These are phyloP conservation scores for Paramecium tetraurelia DNA, from an alignment of 73 alveolate genomes.

Conservation along the genomic window DNA sequence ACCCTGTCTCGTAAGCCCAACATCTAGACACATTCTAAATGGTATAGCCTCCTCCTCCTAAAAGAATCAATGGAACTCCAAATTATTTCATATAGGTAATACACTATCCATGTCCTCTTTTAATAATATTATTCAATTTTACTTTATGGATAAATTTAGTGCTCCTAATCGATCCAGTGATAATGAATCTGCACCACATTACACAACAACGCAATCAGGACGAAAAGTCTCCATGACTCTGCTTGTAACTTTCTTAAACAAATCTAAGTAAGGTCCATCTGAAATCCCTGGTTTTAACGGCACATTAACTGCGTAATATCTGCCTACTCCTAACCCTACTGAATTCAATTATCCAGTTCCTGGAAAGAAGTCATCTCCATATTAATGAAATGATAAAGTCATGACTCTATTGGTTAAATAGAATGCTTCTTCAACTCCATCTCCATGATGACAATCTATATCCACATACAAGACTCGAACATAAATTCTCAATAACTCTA, in stretches of 20 bases:
- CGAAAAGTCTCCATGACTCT: constrained; percentile 88
- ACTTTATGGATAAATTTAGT: constrained; percentile 83
- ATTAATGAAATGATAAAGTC: constrained; percentile 95
- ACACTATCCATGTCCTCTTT: constrained; percentile 96
- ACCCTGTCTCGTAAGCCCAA: constrained; percentile 98
- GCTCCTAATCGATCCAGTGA: constrained; percentile 95
- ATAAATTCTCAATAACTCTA: constrained; percentile 90
- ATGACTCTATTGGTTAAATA: constrained; percentile 91
- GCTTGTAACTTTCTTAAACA: constrained; percentile 84
- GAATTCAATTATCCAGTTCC: constrained; percentile 94
- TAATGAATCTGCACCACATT: constrained; percentile 97
- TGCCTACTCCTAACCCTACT: constrained; percentile 90
- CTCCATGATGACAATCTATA: constrained; percentile 99
- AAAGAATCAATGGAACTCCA: constrained; percentile 90
- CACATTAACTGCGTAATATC: constrained; percentile 92
- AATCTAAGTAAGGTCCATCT: constrained; percentile 84
- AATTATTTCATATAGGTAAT: constrained; percentile 84
- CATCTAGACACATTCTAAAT: constrained; percentile 96
- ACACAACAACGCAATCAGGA: constrained; percentile 95
- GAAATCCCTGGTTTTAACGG: constrained; percentile 95
- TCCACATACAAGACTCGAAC: constrained; percentile 94
- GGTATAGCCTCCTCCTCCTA: constrained; percentile 99
- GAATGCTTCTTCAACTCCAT: constrained; percentile 99
- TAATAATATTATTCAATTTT: not conserved
- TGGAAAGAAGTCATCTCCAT: constrained; percentile 97